Percentiles rank a stretch among this genome's conserved stretches.
Evolutionary conservation across 768 basidiomycete species (phyloP).

Genomic region (Termitomyces bulborhizus): DNA sequence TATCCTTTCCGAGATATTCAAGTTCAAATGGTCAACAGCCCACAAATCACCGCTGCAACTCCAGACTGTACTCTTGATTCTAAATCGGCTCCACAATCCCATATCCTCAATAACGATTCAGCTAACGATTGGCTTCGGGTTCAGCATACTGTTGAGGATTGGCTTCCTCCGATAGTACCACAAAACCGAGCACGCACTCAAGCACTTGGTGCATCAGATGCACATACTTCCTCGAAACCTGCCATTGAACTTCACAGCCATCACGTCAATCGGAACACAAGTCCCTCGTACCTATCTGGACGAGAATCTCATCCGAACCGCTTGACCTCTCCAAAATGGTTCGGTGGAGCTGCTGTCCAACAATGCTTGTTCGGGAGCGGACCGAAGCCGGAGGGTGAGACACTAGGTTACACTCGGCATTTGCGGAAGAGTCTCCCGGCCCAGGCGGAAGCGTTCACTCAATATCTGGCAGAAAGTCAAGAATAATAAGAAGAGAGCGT

Average conservation of each 20-base stretch:
- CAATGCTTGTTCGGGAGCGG: neutral
- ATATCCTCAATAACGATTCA: neutral
- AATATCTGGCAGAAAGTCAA: constrained; percentile 3
- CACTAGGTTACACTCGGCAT: neutral
- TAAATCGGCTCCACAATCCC: neutral
- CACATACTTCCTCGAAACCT: neutral
- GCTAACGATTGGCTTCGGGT: constrained; percentile 1
- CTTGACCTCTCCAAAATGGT: constrained; percentile 1
- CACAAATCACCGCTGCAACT: neutral
- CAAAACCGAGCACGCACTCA: neutral
- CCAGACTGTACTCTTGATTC: neutral
- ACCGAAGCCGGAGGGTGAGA: constrained; percentile 2
- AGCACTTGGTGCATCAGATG: neutral
- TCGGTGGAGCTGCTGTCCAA: constrained; percentile 3
- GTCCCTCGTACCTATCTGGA: neutral
- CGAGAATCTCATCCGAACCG: neutral
- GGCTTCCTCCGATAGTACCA: constrained; percentile 4
- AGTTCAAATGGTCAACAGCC: constrained; percentile 8
- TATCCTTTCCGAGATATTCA: constrained; percentile 10
- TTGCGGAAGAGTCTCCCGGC: constrained; percentile 9
- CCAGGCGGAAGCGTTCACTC: constrained; percentile 9
- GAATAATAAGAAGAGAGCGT: neutral
- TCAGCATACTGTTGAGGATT: constrained; percentile 8
- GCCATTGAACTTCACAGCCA: neutral
- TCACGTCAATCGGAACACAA: neutral